These are phyloP conservation scores for Claviceps cyperi DNA, from an alignment of 2,329 filamentous ascomycete species.

Conservation along the genomic window DNA sequence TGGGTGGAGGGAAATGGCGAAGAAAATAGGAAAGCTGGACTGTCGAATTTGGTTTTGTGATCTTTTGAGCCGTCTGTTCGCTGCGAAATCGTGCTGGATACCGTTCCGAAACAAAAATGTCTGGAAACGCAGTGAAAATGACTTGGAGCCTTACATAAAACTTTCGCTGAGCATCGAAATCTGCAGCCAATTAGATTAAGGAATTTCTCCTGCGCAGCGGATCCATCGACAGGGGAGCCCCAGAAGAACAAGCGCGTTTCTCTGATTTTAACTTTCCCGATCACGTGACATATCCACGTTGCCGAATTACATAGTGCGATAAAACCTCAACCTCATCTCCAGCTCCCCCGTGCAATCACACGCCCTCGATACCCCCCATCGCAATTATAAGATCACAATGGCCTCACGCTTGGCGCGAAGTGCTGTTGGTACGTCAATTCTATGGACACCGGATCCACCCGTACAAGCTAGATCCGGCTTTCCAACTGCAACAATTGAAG, in stretches of 20 bases:
- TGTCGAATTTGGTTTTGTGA: neutral
- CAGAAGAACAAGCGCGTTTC: neutral
- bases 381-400: slow-evolving; percentile 59
- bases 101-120: neutral
- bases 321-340: slow-evolving; percentile 36
- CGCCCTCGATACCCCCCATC: slow-evolving; percentile 30
- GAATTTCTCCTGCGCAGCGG: neutral
- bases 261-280: neutral
- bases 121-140: neutral
- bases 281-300: slow-evolving; percentile 24
- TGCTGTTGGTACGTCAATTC: slow-evolving; percentile 65
- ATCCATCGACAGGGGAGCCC: neutral
- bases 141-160: neutral
- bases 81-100: neutral
- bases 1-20: too few species aligned
- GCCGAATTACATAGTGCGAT: slow-evolving; percentile 29
- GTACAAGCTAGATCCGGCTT: too few species aligned
- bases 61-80: neutral
- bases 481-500: slow-evolving; percentile 15
- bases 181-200: slow-evolving; percentile 4
- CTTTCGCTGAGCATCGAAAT: slow-evolving; percentile 4
- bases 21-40: too few species aligned
- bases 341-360: slow-evolving; percentile 31
- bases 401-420: slow-evolving; percentile 94
- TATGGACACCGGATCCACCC: neutral